Conservation (phyloP, 1,284 basidiomycete species). For the Schizophyllum commune region DNA sequence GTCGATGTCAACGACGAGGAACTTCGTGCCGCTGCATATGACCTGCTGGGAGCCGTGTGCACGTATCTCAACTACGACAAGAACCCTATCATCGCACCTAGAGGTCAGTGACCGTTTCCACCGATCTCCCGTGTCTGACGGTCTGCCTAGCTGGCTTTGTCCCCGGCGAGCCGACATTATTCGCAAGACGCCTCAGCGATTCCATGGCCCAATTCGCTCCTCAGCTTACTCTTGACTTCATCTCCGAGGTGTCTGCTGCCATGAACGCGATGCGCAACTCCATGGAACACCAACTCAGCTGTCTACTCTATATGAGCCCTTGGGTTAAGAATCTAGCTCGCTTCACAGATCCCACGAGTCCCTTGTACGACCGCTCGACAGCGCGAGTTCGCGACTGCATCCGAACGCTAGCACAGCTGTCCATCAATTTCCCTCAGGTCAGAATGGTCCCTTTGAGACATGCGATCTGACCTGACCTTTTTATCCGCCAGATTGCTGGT, state of each 20-base stretch:
- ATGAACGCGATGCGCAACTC: conserved; percentile 55
- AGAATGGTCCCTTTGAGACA: conserved; percentile 14
- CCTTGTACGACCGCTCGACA: conserved; percentile 61
- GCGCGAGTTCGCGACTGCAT: conserved; percentile 72
- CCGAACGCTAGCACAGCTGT: conserved; percentile 68
- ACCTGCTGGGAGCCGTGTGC: conserved; percentile 72
- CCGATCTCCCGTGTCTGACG: conserved; percentile 9
- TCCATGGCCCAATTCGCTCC: conserved; percentile 67
- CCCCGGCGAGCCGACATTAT: conserved; percentile 62
- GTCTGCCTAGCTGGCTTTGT: conserved; percentile 53
- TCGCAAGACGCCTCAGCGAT: conserved; percentile 63
- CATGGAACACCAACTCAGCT: conserved; percentile 55
- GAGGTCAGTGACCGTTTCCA: conserved; percentile 39
- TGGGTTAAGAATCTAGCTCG: conserved; percentile 78
- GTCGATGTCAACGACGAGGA: conserved; percentile 67
- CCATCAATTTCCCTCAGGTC: conserved; percentile 64
- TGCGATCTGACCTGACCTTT: background rate
- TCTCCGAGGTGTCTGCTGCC: conserved; percentile 72
- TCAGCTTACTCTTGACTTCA: conserved; percentile 78
- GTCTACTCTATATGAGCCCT: conserved; percentile 74
- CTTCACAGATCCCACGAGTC: conserved; percentile 64
- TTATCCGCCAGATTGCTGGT: conserved; percentile 46
- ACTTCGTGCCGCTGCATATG: conserved; percentile 71
- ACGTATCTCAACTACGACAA: conserved; percentile 73
- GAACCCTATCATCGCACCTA: conserved; percentile 54